Evolutionary conservation across 257 asterid species (phyloP), one percentile per base, ranked within the genome.

Genomic region (Ocimum tenuiflorum): DNA sequence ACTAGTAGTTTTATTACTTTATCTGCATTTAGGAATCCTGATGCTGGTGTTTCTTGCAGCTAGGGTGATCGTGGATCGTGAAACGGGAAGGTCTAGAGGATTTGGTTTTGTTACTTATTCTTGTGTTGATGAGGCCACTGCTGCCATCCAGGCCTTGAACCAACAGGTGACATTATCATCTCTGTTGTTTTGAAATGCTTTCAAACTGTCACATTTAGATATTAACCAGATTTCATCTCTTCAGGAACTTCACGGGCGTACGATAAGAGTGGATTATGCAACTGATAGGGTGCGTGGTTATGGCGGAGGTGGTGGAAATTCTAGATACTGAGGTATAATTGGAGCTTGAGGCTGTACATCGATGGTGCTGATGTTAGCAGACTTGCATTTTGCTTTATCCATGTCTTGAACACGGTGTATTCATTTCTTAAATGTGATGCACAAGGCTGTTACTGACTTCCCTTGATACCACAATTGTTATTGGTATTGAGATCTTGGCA

Each of bases 381-480:
- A 6, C 7, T 12, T 12, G 15, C 3, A 13, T 41, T 13, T 11
- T 41, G 15, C 17, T 41, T 13, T 12, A 13, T 41, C 6, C 17
- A 49, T 18, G 17, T 49, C 55, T 50, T 8, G 27, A 27, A 8
- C n/a, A 38, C 10, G 45, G 45, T 38, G n/a, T 38, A 38, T 38
- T 38, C 45, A 38, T 38, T n/a, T 38, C 4, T 2, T 3, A 38
- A 38, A 38, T 38, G 45, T 38, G 10, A 8, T 38, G 45, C 45
- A 38, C 13, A 8, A 1, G 2, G 45, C 45, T 38, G 13, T 38
- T 38, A 0, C n/a, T 6, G 3, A 8, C 97, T 23, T 85, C 86
- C 69, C 97, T 95, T 52, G 95, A 89, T 36, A 81, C 88, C 72
- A 91, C 97, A 31, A 89, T 89, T 41, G 89, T 84, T 91, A 86